phyloP scores from a whole-genome alignment of 78 protist species.

The Salpingoeca rosetta region DNA sequence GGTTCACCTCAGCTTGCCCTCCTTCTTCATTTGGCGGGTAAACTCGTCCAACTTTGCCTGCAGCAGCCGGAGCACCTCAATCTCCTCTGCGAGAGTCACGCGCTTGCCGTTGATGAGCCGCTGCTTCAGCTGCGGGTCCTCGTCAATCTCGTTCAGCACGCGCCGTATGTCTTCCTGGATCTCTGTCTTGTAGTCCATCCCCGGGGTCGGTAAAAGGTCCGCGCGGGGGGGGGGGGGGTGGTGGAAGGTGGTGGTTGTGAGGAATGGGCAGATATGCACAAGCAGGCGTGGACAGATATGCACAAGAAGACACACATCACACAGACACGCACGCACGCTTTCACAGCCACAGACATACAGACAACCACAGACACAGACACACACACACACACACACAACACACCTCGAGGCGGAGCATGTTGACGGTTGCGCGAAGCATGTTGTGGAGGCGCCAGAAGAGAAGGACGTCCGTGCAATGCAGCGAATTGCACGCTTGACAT shows the following conservation, averaged over 20 bases:
- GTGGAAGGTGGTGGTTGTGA: too few relatives aligned
- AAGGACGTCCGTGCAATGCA: background rate
- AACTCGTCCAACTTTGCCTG: background rate
- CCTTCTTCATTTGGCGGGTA: background rate
- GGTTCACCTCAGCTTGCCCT: background rate
- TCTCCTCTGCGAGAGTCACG: background rate
- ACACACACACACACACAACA: too few relatives aligned
- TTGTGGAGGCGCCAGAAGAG: conserved; percentile 1
- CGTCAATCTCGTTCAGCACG: background rate
- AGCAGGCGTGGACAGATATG: too few relatives aligned
- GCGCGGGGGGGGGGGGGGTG: too few relatives aligned
- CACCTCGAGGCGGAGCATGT: background rate
- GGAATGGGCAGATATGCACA: too few relatives aligned
- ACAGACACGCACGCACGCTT: too few relatives aligned
- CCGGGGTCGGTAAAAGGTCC: too few relatives aligned
- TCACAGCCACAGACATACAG: too few relatives aligned
- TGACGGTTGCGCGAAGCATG: background rate
- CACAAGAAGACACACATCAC: too few relatives aligned
- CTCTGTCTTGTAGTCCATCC: background rate
- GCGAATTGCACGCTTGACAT: background rate
- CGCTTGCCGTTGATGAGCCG: background rate
- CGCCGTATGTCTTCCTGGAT: background rate
- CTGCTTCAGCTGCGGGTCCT: background rate
- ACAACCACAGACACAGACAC: too few relatives aligned
- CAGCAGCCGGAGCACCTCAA: background rate